Evolutionary conservation across 768 basidiomycete genomes (phyloP).

Genomic region (Gloeophyllum trabeum): DNA sequence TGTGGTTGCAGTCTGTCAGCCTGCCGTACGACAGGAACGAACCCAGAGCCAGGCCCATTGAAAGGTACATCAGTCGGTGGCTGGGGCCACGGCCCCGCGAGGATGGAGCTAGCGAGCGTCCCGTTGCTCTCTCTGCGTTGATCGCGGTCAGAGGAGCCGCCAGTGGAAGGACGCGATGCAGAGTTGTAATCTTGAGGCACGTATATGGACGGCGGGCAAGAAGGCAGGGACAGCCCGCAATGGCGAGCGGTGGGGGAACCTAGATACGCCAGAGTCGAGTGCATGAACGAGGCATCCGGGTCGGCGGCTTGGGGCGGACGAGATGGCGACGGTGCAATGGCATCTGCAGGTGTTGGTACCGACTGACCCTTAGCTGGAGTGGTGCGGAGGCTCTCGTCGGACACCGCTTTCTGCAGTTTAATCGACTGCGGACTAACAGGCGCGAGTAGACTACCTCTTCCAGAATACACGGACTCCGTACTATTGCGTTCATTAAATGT

Average conservation of each 20-base stretch:
- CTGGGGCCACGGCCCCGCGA: constrained; percentile 29
- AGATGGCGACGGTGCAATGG: background rate
- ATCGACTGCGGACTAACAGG: no score
- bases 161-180: background rate
- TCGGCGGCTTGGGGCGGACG: constrained; percentile 3
- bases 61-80: constrained; percentile 17
- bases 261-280: constrained; percentile 14
- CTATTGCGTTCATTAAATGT: no score
- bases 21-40: no score
- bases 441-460: no score
- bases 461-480: no score
- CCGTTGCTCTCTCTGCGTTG: background rate
- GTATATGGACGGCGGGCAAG: background rate
- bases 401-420: no score
- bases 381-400: no score
- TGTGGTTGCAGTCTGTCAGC: no score
- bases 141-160: background rate
- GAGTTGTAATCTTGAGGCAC: no score
- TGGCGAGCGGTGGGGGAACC: constrained; percentile 13
- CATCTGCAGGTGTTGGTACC: background rate
- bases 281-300: constrained; percentile 13
- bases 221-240: background rate
- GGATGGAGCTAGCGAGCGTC: constrained; percentile 16
- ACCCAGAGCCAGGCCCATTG: no score
- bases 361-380: no score